phyloP scores from a whole-genome alignment of 345 rosid species.

The Excoecaria cochinchinensis region DNA sequence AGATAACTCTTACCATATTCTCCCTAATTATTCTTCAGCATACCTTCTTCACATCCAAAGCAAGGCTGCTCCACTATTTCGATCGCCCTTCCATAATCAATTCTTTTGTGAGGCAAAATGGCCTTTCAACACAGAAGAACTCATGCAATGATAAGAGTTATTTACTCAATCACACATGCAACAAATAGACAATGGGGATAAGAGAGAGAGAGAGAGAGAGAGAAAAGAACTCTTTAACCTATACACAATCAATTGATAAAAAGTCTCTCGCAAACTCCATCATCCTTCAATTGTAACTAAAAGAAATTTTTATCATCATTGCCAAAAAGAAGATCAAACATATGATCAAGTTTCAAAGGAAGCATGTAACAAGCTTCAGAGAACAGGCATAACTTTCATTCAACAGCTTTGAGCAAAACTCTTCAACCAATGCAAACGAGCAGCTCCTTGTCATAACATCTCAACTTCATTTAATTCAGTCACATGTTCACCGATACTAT shows the following conservation, averaged over 20 bases:
- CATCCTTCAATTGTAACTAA: background rate
- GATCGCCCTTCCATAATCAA: background rate
- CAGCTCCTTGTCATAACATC: background rate
- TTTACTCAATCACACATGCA: background rate
- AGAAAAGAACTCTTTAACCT: too few relatives aligned
- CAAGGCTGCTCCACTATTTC: background rate
- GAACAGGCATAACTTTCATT: background rate
- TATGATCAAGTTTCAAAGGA: background rate
- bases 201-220: background rate
- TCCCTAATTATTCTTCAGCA: background rate
- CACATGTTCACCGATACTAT: background rate
- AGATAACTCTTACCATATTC: background rate
- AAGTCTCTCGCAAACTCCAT: background rate
- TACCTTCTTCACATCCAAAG: conserved; percentile 3
- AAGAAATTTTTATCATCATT: background rate
- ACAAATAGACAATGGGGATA: background rate
- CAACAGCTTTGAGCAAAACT: background rate
- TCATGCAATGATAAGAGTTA: background rate
- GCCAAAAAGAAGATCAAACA: background rate
- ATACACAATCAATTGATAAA: too few relatives aligned
- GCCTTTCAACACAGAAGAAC: background rate
- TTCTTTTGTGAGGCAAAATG: background rate
- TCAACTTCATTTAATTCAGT: background rate
- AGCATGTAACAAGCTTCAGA: background rate
- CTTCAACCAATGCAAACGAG: background rate